Evolutionary conservation across 2,329 filamentous ascomycete species (phyloP).

Genomic region (Xylariaceae sp.): DNA sequence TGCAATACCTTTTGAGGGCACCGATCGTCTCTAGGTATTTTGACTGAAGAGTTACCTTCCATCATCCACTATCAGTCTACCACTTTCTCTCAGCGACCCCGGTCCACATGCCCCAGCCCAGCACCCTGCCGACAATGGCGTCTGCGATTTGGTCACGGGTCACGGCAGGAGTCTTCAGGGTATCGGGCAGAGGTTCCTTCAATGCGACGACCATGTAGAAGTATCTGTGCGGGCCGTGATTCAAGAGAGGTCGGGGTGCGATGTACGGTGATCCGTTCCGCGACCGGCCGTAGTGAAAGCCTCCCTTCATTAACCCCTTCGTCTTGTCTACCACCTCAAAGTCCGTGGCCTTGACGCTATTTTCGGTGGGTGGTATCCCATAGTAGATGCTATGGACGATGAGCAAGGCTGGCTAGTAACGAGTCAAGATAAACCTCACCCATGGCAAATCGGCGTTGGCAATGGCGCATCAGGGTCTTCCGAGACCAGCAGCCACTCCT

Average conservation of each 20-base stretch:
- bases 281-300: constrained; percentile 43
- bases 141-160: constrained; percentile 38
- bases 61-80: no score
- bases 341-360: constrained; percentile 30
- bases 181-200: constrained; percentile 35
- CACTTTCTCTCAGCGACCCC: constrained; percentile 19
- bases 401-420: not conserved
- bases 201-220: constrained; percentile 47
- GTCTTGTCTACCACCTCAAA: constrained; percentile 29
- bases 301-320: constrained; percentile 33
- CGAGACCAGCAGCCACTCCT: constrained; percentile 41
- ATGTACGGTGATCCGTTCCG: constrained; percentile 37
- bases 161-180: constrained; percentile 31
- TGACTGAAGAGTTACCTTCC: no score
- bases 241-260: constrained; percentile 41
- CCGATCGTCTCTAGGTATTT: no score
- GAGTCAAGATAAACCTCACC: constrained; percentile 20
- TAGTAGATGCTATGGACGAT: constrained; percentile 29
- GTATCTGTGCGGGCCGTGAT: constrained; percentile 49
- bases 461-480: constrained; percentile 45
- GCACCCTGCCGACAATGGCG: constrained; percentile 42
- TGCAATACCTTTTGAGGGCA: no score
- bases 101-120: constrained; percentile 41
- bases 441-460: constrained; percentile 40
- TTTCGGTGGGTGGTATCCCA: constrained; percentile 33